phyloP scores from a whole-genome alignment of 768 basidiomycete genomes.

The Kwoniella botswanensis region DNA sequence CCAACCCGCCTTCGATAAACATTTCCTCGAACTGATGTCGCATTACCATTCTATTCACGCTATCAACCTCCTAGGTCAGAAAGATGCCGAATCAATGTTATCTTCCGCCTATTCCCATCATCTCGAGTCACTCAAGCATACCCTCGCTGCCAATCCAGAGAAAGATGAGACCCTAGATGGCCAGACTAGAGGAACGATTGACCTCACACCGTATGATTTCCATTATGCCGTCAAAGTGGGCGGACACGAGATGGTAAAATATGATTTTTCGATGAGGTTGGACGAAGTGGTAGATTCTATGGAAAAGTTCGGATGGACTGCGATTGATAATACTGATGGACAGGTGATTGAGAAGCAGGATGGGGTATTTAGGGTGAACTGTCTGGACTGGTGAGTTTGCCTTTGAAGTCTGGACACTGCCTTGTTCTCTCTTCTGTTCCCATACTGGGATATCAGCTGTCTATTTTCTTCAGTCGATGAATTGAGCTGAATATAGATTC shows the following conservation, averaged over 20 bases:
- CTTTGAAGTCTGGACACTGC: neutral
- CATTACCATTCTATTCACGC: conserved; percentile 85
- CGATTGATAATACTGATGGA: conserved; percentile 44
- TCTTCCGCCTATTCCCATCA: conserved; percentile 83
- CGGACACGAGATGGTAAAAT: conserved; percentile 84
- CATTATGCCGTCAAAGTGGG: conserved; percentile 77
- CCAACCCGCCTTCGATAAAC: conserved; percentile 95
- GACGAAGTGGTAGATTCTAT: conserved; percentile 62
- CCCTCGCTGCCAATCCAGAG: conserved; percentile 27
- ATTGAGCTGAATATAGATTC: neutral
- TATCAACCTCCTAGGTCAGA: conserved; percentile 86
- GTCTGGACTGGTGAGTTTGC: conserved; percentile 54
- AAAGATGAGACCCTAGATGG: conserved; percentile 57
- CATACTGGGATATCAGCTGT: too few relatives aligned
- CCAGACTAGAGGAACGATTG: conserved; percentile 33
- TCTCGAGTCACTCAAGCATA: conserved; percentile 59
- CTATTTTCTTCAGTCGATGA: too few relatives aligned
- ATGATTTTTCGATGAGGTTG: conserved; percentile 67
- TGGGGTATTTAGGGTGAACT: conserved; percentile 72
- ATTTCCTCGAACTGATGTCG: conserved; percentile 82
- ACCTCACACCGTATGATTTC: conserved; percentile 88
- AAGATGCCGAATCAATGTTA: conserved; percentile 87
- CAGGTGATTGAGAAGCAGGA: conserved; percentile 75
- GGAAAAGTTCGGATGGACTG: conserved; percentile 81
- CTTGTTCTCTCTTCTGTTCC: neutral